Conservation (phyloP, 345 rosid species). For the Salix caprea region DNA sequence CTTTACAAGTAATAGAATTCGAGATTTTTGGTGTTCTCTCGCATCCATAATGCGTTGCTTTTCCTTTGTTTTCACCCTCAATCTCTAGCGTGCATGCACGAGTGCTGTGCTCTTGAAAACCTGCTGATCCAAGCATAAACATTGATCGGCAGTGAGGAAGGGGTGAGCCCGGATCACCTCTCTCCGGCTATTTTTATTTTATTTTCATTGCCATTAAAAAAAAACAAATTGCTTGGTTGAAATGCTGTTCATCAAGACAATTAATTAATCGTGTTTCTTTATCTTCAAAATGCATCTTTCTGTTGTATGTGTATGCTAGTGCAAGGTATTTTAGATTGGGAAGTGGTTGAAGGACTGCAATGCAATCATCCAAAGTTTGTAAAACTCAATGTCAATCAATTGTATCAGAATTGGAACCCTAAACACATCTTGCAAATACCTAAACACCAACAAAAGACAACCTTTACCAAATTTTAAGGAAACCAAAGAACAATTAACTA, state of each 20-base stretch:
- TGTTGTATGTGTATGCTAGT: too few relatives aligned
- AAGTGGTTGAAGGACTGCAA: too few relatives aligned
- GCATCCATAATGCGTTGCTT: not conserved
- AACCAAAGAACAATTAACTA: not conserved
- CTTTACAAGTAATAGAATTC: not conserved
- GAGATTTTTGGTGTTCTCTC: not conserved
- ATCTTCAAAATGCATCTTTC: too few relatives aligned
- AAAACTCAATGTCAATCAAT: slow-evolving; percentile 43
- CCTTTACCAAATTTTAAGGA: not conserved
- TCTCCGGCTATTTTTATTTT: too few relatives aligned
- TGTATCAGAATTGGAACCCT: slow-evolving; percentile 88
- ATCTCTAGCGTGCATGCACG: not conserved
- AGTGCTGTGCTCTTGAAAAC: not conserved
- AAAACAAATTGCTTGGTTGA: too few relatives aligned
- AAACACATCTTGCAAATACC: slow-evolving; percentile 83
- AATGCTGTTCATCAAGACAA: too few relatives aligned
- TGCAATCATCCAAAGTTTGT: too few relatives aligned
- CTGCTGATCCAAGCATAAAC: not conserved
- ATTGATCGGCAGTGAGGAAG: not conserved
- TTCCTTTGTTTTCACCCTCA: not conserved
- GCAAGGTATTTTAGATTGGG: too few relatives aligned
- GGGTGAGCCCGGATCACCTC: not conserved
- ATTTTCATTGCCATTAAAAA: too few relatives aligned
- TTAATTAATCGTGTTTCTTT: too few relatives aligned
- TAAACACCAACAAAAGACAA: slow-evolving; percentile 2